These are phyloP conservation scores for Boletus subcaerulescens DNA, from an alignment of 768 basidiomycete genomes.

Conservation along the genomic window DNA sequence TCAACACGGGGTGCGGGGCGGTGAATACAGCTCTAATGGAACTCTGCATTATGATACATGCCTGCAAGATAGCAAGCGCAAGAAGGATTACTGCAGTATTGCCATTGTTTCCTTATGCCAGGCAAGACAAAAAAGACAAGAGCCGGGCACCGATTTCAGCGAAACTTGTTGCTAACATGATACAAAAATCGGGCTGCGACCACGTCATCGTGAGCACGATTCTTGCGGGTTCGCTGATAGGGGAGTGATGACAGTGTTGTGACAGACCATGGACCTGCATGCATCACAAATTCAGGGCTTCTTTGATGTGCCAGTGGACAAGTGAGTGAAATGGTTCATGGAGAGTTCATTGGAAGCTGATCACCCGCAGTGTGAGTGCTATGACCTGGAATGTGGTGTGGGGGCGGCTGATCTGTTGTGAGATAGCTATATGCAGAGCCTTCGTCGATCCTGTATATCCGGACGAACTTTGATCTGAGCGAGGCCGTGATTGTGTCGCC, in stretches of 20 bases:
- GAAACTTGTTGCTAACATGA: constrained; percentile 97
- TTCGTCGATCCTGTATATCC: constrained; percentile 91
- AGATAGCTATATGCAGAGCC: constrained; percentile 90
- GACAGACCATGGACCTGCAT: constrained; percentile 96
- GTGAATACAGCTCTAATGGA: constrained; percentile 98
- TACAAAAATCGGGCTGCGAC: constrained; percentile 89
- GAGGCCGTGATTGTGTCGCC: constrained; percentile 95
- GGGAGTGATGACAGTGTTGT: constrained; percentile 2
- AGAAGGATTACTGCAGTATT: constrained; percentile 98
- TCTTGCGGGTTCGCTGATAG: background rate
- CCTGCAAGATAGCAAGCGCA: constrained; percentile 99
- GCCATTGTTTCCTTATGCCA: constrained; percentile 93
- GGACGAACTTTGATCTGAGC: constrained; percentile 79
- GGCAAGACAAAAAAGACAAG: constrained; percentile 99
- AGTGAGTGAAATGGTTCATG: constrained; percentile 57
- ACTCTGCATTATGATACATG: constrained; percentile 98
- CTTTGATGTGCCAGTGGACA: constrained; percentile 99
- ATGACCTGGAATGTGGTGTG: background rate
- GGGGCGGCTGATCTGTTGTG: constrained; percentile 20
- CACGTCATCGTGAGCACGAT: constrained; percentile 83
- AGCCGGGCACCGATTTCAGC: constrained; percentile 97
- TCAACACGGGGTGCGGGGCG: constrained; percentile 85
- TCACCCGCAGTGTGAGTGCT: constrained; percentile 45
- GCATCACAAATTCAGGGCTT: constrained; percentile 99
- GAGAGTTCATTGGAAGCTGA: constrained; percentile 13